phyloP scores from a whole-genome alignment of 1,139 yeast species.

The Geotrichum histeridarum region DNA sequence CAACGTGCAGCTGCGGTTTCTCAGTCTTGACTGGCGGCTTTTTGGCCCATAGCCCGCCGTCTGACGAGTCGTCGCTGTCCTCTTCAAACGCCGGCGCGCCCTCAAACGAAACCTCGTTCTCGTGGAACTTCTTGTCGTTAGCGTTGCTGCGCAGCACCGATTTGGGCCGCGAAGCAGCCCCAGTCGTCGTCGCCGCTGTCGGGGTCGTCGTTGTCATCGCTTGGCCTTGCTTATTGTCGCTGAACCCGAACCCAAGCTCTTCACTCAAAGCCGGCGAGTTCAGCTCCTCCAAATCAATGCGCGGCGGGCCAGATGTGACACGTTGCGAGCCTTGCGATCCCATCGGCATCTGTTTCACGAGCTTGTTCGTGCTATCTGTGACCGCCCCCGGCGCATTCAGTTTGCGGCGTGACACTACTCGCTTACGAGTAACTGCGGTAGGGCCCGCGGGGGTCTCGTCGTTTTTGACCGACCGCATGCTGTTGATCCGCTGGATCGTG shows the following conservation, averaged over 20 bases:
- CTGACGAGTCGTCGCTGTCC: conserved; percentile 42
- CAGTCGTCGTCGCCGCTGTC: background rate
- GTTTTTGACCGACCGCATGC: background rate
- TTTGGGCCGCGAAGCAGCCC: background rate
- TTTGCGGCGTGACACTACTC: background rate
- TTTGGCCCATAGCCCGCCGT: conserved; percentile 62
- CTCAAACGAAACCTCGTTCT: conserved; percentile 64
- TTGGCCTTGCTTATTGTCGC: background rate
- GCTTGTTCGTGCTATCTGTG: background rate
- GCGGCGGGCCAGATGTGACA: conserved; percentile 12
- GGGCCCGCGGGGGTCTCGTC: no score
- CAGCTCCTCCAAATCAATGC: conserved; percentile 18
- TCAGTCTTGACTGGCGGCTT: conserved; percentile 33
- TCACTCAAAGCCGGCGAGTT: conserved; percentile 18
- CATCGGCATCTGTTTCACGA: background rate
- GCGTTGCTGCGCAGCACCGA: conserved; percentile 16
- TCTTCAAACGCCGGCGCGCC: conserved; percentile 56
- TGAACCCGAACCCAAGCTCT: conserved; percentile 15
- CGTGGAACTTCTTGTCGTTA: conserved; percentile 34
- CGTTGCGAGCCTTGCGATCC: background rate
- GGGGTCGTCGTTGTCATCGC: background rate
- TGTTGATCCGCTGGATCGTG: background rate
- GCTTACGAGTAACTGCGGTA: background rate
- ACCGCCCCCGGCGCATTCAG: background rate
- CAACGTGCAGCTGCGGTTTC: conserved; percentile 25